Conservation (phyloP, 1,284 basidiomycete species). For the Jaminaea rosea region DNA sequence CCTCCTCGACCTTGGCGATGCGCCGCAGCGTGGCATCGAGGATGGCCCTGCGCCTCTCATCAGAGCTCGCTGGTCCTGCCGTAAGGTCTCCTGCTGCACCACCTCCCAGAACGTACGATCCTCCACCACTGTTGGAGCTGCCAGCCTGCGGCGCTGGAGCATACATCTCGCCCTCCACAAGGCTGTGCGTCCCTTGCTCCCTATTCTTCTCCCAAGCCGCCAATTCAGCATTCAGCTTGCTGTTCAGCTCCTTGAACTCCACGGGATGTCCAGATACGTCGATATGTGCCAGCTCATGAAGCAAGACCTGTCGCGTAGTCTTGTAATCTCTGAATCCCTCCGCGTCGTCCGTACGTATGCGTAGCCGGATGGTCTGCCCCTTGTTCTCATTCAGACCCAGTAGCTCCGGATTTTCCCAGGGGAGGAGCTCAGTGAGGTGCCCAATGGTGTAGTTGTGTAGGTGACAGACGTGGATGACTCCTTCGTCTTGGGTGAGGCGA, state of each 20-base stretch:
- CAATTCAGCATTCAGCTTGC: conserved; percentile 35
- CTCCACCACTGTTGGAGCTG: background rate
- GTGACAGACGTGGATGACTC: conserved; percentile 35
- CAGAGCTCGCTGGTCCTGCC: conserved; percentile 1
- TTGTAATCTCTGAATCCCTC: conserved; percentile 39
- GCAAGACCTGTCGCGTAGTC: conserved; percentile 30
- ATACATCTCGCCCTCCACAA: conserved; percentile 22
- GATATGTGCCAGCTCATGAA: conserved; percentile 43
- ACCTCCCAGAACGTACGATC: conserved; percentile 5
- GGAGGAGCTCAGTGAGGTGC: conserved; percentile 32
- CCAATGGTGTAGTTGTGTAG: conserved; percentile 28
- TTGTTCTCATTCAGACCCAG: conserved; percentile 39
- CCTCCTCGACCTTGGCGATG: conserved; percentile 13
- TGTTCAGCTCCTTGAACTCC: conserved; percentile 40
- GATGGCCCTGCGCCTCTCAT: conserved; percentile 19
- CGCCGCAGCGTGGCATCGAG: conserved; percentile 24
- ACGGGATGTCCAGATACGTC: conserved; percentile 31
- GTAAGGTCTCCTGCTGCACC: background rate
- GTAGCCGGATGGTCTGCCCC: conserved; percentile 29
- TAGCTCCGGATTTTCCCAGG: conserved; percentile 33
- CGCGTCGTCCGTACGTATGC: conserved; percentile 34
- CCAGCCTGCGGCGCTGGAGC: conserved; percentile 12
- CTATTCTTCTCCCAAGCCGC: conserved; percentile 21
- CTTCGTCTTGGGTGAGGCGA: conserved; percentile 23
- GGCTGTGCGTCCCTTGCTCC: conserved; percentile 11